Evolutionary conservation across 75 land plant species (phyloP).

Genomic region (Pinus taeda): DNA sequence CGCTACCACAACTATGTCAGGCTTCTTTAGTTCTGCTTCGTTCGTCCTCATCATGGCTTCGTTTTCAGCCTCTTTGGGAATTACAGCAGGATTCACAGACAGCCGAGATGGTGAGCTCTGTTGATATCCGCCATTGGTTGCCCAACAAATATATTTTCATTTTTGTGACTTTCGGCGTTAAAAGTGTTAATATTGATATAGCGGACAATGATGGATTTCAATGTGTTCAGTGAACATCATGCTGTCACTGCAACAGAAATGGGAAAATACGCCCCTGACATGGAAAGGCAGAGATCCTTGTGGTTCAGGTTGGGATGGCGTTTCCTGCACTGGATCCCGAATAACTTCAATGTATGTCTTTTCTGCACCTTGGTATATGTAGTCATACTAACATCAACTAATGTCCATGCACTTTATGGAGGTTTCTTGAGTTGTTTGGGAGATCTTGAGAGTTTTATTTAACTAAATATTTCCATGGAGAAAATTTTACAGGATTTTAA

Average conservation of each 20-base stretch:
- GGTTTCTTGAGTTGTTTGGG: neutral
- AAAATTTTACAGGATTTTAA: conserved; percentile 28
- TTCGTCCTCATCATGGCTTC: no score
- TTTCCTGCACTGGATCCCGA: conserved; percentile 41
- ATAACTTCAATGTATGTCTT: conserved; percentile 36
- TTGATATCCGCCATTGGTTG: no score
- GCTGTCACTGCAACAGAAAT: neutral
- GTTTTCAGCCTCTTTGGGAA: no score
- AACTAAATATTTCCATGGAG: neutral
- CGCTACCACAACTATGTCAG: no score
- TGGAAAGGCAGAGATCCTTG: conserved; percentile 62
- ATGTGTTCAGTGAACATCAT: neutral
- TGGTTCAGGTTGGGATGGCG: conserved; percentile 49
- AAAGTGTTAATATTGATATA: no score
- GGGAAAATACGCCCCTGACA: conserved; percentile 21
- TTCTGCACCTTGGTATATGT: neutral
- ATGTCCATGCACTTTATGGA: neutral
- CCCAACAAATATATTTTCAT: no score
- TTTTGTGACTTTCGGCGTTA: no score
- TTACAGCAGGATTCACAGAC: no score
- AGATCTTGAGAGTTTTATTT: neutral
- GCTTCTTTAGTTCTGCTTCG: no score
- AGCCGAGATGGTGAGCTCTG: no score
- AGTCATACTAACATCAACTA: no score
- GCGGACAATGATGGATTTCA: no score